Conservation (phyloP, 1,139 yeast species). For the Candida labiduridarum region DNA sequence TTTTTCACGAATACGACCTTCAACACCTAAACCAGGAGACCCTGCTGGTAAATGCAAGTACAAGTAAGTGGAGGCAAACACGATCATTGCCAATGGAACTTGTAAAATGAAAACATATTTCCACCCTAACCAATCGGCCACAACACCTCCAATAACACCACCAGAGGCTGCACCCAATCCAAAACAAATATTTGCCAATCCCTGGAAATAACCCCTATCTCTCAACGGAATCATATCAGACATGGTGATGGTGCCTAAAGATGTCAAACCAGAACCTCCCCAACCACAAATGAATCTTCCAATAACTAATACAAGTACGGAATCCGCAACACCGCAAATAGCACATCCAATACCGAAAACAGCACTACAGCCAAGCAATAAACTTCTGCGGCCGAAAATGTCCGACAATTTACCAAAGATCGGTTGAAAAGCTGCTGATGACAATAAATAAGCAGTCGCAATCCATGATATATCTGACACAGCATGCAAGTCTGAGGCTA, state of each 20-base stretch:
- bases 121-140: slow-evolving; percentile 82
- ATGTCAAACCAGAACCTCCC: slow-evolving; percentile 60
- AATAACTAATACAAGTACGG: slow-evolving; percentile 51
- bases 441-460: slow-evolving; percentile 45
- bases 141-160: slow-evolving; percentile 65
- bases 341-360: slow-evolving; percentile 44
- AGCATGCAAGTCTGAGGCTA: slow-evolving; percentile 47
- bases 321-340: slow-evolving; percentile 39
- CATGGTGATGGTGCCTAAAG: slow-evolving; percentile 53
- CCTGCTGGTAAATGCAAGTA: slow-evolving; percentile 50
- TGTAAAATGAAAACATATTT: slow-evolving; percentile 57
- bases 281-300: slow-evolving; percentile 60
- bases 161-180: slow-evolving; percentile 58
- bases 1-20: slow-evolving; percentile 41
- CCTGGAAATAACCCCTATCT: slow-evolving; percentile 57
- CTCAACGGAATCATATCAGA: slow-evolving; percentile 55
- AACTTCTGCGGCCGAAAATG: slow-evolving; percentile 72
- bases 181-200: slow-evolving; percentile 51
- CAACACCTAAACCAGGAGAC: slow-evolving; percentile 50
- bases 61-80: slow-evolving; percentile 41
- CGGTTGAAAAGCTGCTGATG: slow-evolving; percentile 59
- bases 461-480: slow-evolving; percentile 49
- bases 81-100: slow-evolving; percentile 62
- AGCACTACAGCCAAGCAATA: slow-evolving; percentile 35
- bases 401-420: slow-evolving; percentile 84